A percentile compares a stretch with the other conserved stretches of the same genome.
Evolutionary conservation across 225 moss, liverwort and hornwort species (phyloP).

Genomic region (Neckera pumila): DNA sequence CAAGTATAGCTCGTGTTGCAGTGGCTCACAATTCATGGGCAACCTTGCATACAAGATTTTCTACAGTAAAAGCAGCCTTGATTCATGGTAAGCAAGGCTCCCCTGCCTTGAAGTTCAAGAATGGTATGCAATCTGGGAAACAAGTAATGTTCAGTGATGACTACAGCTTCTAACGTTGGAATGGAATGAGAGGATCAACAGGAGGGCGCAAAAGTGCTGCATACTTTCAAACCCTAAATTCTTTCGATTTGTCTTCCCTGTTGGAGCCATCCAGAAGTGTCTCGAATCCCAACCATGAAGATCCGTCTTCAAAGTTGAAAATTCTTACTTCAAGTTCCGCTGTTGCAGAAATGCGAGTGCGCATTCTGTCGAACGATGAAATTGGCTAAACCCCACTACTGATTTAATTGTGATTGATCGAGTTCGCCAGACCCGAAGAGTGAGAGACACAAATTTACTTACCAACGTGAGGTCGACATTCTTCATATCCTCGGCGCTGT

Average conservation of each 20-base stretch:
- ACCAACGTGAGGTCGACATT: constrained; percentile 48
- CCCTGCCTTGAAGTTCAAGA: background rate
- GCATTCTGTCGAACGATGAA: background rate
- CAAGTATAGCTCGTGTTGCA: background rate
- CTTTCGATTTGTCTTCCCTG: background rate
- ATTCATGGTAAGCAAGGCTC: background rate
- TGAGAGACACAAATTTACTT: background rate
- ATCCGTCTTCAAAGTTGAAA: background rate
- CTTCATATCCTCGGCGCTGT: constrained; percentile 83
- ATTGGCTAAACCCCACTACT: background rate
- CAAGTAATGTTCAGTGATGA: background rate
- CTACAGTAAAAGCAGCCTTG: background rate
- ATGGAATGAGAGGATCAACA: background rate
- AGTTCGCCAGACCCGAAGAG: background rate
- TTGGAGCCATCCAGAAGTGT: background rate
- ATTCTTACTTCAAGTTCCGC: background rate
- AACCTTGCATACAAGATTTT: too few relatives aligned
- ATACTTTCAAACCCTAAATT: background rate
- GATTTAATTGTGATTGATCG: background rate
- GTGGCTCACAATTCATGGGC: background rate
- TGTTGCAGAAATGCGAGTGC: background rate
- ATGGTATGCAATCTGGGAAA: background rate
- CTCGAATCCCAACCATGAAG: background rate
- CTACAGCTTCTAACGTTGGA: background rate
- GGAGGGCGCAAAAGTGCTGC: background rate